phyloP scores from a whole-genome alignment of 2,329 filamentous ascomycete genomes.

The Elsinoe perseae region DNA sequence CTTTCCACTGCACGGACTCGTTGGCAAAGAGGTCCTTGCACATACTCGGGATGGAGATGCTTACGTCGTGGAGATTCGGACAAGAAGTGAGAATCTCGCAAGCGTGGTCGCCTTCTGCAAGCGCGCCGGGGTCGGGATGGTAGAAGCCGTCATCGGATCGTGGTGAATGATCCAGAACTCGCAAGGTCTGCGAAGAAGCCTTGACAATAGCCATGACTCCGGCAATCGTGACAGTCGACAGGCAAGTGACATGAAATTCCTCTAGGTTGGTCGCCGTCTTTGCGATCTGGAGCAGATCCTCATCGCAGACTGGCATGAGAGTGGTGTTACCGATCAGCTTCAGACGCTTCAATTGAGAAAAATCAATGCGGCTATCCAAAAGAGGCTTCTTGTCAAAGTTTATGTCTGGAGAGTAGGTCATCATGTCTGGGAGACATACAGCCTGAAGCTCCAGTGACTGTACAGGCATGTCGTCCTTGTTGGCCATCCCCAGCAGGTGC shows the following conservation, averaged over 20 bases:
- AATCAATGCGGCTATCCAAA: constrained; percentile 38
- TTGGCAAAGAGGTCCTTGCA: constrained; percentile 42
- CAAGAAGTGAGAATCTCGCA: constrained; percentile 41
- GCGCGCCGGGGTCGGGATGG: constrained; percentile 42
- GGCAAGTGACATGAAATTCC: constrained; percentile 47
- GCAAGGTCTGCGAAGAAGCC: constrained; percentile 41
- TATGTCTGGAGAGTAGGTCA: constrained; percentile 36
- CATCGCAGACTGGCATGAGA: constrained; percentile 45
- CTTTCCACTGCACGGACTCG: constrained; percentile 37
- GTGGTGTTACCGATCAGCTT: constrained; percentile 50
- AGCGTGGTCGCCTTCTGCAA: constrained; percentile 38
- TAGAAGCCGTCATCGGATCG: constrained; percentile 46
- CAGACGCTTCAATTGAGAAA: constrained; percentile 42
- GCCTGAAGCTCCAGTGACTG: constrained; percentile 46
- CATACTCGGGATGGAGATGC: constrained; percentile 42
- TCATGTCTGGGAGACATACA: constrained; percentile 38
- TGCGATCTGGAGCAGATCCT: constrained; percentile 44
- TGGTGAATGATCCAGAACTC: constrained; percentile 48
- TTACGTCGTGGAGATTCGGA: constrained; percentile 41
- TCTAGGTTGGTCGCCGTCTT: constrained; percentile 45
- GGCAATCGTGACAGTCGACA: constrained; percentile 46
- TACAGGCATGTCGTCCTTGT: constrained; percentile 34
- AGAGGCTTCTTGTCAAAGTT: constrained; percentile 39
- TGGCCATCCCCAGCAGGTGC: constrained; percentile 38
- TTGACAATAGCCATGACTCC: constrained; percentile 47